Evolutionary conservation across 495 filamentous ascomycete species (phyloP), one percentile per base, ranked within the genome.

Genomic region (Podospora pseudoanserina): DNA sequence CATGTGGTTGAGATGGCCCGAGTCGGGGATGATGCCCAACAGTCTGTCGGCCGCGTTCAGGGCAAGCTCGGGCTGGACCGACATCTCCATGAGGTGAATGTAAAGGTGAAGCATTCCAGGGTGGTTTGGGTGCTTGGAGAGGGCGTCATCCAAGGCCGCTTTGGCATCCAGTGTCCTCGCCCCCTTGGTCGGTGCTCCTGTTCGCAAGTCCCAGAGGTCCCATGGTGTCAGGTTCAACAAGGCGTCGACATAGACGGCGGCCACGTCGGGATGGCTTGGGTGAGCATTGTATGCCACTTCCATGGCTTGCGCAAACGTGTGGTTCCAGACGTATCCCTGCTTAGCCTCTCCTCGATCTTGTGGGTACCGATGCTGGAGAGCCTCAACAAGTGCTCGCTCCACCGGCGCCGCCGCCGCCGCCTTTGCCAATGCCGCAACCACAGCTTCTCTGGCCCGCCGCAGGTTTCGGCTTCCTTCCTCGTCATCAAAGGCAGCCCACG

Each of bases 1-100:
- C 89, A 92, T 92, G 70, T 92, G 89, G 60, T 87, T 83, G n/a
- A 92, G 79, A 71, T 92, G 89, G 4, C 89, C 89, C 0, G 86
- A 81, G 64, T 91, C 87, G 0, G 89, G 89, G 0, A 89, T 83
- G 1, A 91, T 80, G 0, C 82, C 83, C 2, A 88, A 85, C 2
- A 92, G 82, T 56, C 81, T 79, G 65, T 90, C 85, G 0, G 89
- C 87, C 5, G 80, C 79, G 2, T 76, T 75, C 2, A 91, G 74
- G 0, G 86, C 89, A 5, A 69, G 73, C 65, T 90, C 89, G 0
- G 89, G 89, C 1, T 81, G 81, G 0, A 74, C 68, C 3, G 88
- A 91, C 89, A 91, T 91, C 72, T 92, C 89, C 86, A 90, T 89
- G 16, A 90, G 79, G 71, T 92, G 90, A 65, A 91, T 90, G 68